Conservation (phyloP, 1,284 basidiomycete genomes). For the Tilletiopsis washingtonensis region DNA sequence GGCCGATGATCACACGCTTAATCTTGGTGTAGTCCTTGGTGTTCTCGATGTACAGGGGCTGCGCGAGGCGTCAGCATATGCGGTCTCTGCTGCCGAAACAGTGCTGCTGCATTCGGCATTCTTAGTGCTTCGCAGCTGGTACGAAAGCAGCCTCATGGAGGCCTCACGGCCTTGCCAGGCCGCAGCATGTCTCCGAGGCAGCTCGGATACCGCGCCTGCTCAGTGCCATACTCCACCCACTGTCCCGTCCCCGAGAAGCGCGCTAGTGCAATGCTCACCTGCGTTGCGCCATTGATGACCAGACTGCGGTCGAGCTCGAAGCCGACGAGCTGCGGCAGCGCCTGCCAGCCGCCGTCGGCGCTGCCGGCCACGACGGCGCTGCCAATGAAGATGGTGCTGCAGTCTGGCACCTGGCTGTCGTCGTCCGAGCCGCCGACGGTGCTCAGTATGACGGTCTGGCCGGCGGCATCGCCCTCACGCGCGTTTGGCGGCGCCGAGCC, state of each 20-base stretch:
- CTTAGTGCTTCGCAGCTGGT: no score
- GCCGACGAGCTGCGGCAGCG: constrained; percentile 34
- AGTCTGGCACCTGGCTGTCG: constrained; percentile 28
- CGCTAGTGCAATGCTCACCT: no score
- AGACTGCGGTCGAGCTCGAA: constrained; percentile 36
- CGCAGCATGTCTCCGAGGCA: no score
- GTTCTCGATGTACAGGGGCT: constrained; percentile 26
- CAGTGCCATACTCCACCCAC: no score
- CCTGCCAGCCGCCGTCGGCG: constrained; percentile 25
- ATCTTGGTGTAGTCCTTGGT: constrained; percentile 7
- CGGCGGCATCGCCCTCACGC: constrained; percentile 20
- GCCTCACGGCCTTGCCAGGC: no score
- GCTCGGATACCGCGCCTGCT: no score
- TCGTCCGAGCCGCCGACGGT: constrained; percentile 26
- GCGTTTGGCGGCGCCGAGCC: constrained; percentile 27
- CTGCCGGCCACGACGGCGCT: constrained; percentile 27
- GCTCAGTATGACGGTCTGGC: constrained; percentile 27
- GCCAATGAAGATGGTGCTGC: constrained; percentile 37
- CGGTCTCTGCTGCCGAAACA: no score
- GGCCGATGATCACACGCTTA: constrained; percentile 9
- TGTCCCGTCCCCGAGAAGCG: no score
- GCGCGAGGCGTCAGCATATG: constrained; percentile 14
- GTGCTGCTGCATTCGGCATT: no score
- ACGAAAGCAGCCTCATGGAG: no score
- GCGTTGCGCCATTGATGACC: no score